Evolutionary conservation across 179 eudicot genomes (phyloP).

Genomic region (Corrigiola litoralis): DNA sequence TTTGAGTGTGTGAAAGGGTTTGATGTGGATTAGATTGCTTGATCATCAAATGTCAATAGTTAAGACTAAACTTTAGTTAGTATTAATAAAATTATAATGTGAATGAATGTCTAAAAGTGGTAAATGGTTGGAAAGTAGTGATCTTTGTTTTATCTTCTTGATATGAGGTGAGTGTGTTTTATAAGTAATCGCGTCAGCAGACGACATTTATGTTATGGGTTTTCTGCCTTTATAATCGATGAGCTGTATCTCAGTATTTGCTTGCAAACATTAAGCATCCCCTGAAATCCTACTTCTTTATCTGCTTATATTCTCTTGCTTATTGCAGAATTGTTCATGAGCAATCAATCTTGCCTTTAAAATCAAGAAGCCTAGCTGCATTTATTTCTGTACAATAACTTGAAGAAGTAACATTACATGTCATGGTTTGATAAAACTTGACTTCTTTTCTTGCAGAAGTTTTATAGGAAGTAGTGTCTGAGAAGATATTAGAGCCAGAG

Average conservation of each 20-base stretch:
- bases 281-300: neutral
- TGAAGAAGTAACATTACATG: no score
- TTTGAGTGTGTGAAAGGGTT: neutral
- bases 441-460: constrained; percentile 1
- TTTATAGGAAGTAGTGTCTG: neutral
- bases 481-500: neutral
- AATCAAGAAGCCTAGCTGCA: no score
- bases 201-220: neutral
- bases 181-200: constrained; percentile 4
- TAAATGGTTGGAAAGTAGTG: neutral
- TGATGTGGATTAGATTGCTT: neutral
- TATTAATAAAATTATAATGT: neutral
- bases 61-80: neutral
- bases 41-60: neutral
- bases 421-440: no score
- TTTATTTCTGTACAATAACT: no score
- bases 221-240: neutral
- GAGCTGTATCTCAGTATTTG: constrained; percentile 5
- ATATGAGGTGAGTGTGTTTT: neutral
- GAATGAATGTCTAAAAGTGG: neutral
- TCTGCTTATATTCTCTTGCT: neutral
- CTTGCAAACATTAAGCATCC: constrained; percentile 2
- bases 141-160: neutral
- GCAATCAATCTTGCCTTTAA: neutral
- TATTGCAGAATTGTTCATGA: neutral